Percentiles rank a stretch among this genome's conserved stretches.
These are phyloP conservation scores for Phytopythium helicoides DNA, from an alignment of 352 stramenopile genomes.

Conservation along the genomic window DNA sequence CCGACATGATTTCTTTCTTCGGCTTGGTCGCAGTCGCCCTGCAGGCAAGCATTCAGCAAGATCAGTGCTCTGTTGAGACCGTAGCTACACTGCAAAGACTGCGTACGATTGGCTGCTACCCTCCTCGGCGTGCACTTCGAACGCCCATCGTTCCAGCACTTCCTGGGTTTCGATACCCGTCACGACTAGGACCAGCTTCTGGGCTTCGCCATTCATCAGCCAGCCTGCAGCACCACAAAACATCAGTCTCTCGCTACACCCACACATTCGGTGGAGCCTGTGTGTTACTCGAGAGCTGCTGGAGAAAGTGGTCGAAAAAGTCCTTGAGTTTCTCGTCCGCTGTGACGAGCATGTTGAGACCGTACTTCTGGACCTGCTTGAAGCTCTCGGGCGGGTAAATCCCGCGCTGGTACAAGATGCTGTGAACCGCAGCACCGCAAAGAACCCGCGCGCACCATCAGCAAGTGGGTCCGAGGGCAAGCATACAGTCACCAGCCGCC, in stretches of 20 bases:
- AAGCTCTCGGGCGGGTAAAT: slow-evolving; percentile 99
- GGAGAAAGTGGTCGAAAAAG: slow-evolving; percentile 95
- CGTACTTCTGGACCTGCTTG: slow-evolving; percentile 97
- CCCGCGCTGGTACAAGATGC: slow-evolving; percentile 94
- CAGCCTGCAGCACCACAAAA: slow-evolving; percentile 62
- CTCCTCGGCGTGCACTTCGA: slow-evolving; percentile 92
- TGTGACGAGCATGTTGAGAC: slow-evolving; percentile 97
- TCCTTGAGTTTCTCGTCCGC: slow-evolving; percentile 94
- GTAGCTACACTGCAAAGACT: neutral
- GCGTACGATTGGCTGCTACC: slow-evolving; percentile 31
- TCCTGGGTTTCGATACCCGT: slow-evolving; percentile 96
- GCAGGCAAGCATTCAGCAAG: neutral
- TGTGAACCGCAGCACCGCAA: slow-evolving; percentile 17
- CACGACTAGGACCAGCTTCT: slow-evolving; percentile 98
- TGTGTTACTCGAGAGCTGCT: slow-evolving; percentile 89
- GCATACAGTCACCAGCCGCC: no score
- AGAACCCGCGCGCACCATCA: no score
- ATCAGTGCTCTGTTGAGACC: neutral
- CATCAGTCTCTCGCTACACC: neutral
- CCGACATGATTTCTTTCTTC: slow-evolving; percentile 95
- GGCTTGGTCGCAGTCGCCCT: slow-evolving; percentile 53
- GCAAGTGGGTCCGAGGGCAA: no score
- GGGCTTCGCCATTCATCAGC: slow-evolving; percentile 94
- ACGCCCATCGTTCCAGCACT: slow-evolving; percentile 98
- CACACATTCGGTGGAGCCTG: no score